phyloP scores from a whole-genome alignment of 495 filamentous ascomycete genomes.

The Xylaria cubensis region DNA sequence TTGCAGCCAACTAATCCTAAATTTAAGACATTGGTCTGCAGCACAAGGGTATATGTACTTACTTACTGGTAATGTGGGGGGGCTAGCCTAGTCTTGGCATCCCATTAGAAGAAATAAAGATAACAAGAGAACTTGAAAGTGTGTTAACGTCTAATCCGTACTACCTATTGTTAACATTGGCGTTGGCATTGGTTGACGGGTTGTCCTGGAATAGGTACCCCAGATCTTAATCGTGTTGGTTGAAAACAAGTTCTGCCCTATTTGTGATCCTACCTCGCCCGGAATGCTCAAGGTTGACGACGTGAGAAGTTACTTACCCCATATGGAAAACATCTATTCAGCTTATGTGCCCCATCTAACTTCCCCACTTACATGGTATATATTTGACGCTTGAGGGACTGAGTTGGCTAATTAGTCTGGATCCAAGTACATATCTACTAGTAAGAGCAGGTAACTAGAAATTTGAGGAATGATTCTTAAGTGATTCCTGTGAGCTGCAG shows the following conservation, averaged over 20 bases:
- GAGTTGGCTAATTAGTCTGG: not conserved
- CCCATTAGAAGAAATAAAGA: not conserved
- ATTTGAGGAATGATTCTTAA: not conserved
- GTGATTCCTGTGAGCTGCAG: not conserved
- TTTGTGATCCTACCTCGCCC: constrained; percentile 10
- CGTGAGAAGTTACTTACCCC: not conserved
- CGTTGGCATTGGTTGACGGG: not conserved
- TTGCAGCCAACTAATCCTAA: constrained; percentile 21
- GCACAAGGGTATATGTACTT: not conserved
- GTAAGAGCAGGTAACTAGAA: not conserved
- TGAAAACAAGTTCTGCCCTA: constrained; percentile 18
- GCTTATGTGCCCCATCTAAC: not conserved
- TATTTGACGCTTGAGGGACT: not conserved
- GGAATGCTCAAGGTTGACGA: constrained; percentile 5
- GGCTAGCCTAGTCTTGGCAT: not conserved
- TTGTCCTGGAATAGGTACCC: no score
- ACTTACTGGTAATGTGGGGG: not conserved
- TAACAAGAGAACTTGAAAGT: not conserved
- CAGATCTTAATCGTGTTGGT: not conserved
- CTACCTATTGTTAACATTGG: not conserved
- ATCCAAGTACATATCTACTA: not conserved
- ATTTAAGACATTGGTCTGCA: not conserved
- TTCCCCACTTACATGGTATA: constrained; percentile 4
- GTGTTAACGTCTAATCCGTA: not conserved
- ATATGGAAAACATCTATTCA: not conserved